A percentile compares a stretch with the other conserved stretches of the same genome.
These are phyloP conservation scores for Penicillium sp. DNA, from an alignment of 2,329 filamentous ascomycete genomes.

Conservation along the genomic window DNA sequence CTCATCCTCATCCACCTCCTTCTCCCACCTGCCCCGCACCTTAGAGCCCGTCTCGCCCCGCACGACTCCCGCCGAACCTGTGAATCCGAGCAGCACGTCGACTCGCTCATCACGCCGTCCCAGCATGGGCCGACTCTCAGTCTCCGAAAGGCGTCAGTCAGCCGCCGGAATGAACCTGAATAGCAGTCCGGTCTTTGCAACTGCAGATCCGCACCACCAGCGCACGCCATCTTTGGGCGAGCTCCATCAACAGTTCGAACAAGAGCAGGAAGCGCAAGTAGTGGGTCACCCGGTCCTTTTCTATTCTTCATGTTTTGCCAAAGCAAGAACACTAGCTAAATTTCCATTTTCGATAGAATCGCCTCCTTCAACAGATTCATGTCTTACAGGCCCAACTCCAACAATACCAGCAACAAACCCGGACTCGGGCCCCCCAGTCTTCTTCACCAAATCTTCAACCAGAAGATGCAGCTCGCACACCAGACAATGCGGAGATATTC, in stretches of 20 bases:
- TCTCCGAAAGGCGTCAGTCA: conserved; percentile 50
- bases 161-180: conserved; percentile 44
- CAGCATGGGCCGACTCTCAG: conserved; percentile 40
- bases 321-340: no score
- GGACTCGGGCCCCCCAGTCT: conserved; percentile 34
- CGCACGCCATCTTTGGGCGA: conserved; percentile 54
- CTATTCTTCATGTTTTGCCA: no score
- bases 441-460: conserved; percentile 45
- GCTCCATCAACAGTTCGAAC: conserved; percentile 55
- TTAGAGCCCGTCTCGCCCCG: conserved; percentile 53
- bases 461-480: conserved; percentile 28
- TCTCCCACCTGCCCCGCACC: conserved; percentile 38
- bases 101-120: conserved; percentile 43
- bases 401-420: conserved; percentile 42
- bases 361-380: conserved; percentile 55
- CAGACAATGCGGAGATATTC: conserved; percentile 31
- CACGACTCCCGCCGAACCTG: conserved; percentile 55
- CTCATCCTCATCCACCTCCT: conserved; percentile 43
- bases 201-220: conserved; percentile 53
- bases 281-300: conserved; percentile 33
- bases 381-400: conserved; percentile 53
- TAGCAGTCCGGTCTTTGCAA: conserved; percentile 46
- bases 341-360: conserved; percentile 41
- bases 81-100: conserved; percentile 53
- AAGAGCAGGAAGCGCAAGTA: conserved; percentile 58